Evolutionary conservation across 495 filamentous ascomycete species (phyloP).

Genomic region (Podospora pseudocomata): DNA sequence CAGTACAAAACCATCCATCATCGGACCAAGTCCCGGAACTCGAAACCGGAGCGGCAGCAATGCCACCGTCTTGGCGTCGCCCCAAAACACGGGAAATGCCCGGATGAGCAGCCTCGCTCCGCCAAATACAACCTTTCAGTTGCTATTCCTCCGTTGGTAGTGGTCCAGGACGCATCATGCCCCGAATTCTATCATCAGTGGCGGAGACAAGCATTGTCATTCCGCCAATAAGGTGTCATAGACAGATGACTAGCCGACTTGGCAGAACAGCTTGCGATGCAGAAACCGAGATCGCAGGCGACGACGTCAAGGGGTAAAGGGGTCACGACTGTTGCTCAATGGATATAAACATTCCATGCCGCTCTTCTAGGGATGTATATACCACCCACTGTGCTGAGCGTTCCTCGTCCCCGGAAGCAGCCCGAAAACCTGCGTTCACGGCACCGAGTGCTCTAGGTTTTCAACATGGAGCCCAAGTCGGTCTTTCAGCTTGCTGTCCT

Average conservation of each 20-base stretch:
- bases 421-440: background rate
- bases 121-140: constrained; percentile 21
- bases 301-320: background rate
- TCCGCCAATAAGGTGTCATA: constrained; percentile 26
- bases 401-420: background rate
- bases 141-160: background rate
- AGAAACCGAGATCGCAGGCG: constrained; percentile 16
- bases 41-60: constrained; percentile 6
- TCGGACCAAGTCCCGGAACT: constrained; percentile 11
- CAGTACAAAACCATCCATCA: background rate
- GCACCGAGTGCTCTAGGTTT: constrained; percentile 6
- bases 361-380: background rate
- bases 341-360: background rate
- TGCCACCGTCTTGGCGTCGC: constrained; percentile 26
- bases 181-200: constrained; percentile 13
- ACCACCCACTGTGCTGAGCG: background rate
- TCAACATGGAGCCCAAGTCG: constrained; percentile 23
- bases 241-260: background rate
- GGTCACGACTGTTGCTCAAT: background rate
- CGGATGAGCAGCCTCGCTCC: constrained; percentile 9
- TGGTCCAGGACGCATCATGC: constrained; percentile 6
- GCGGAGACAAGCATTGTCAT: constrained; percentile 8
- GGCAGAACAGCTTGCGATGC: constrained; percentile 12
- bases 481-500: constrained; percentile 25
- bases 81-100: constrained; percentile 19